phyloP scores from a whole-genome alignment of 1,139 yeast genomes.

The Lodderomyces pseudojiufengensis region DNA sequence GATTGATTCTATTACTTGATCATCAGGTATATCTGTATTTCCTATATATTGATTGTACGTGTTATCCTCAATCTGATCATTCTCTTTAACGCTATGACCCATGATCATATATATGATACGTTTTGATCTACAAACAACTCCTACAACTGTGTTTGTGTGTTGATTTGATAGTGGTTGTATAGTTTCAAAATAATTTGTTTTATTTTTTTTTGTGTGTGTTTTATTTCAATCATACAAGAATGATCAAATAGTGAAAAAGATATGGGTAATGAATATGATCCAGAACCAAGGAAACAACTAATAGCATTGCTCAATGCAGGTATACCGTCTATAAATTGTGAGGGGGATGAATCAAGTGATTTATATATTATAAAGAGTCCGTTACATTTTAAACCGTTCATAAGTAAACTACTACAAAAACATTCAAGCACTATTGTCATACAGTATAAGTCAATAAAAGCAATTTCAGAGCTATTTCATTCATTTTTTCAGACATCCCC shows the following conservation, averaged over 20 bases:
- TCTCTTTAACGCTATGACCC: constrained; percentile 4
- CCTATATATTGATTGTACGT: constrained; percentile 17
- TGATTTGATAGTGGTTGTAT: no score
- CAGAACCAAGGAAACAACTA: not conserved
- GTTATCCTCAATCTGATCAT: constrained; percentile 6
- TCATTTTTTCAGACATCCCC: constrained; percentile 1
- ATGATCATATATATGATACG: constrained; percentile 3
- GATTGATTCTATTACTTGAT: constrained; percentile 37
- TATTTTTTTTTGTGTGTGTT: constrained; percentile 1
- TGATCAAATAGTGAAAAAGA: not conserved
- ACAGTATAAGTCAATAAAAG: constrained; percentile 1
- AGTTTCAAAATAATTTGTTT: not conserved
- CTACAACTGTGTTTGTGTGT: no score
- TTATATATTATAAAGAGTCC: constrained; percentile 1
- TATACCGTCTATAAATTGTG: constrained; percentile 1
- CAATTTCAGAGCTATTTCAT: not conserved
- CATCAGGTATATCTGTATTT: constrained; percentile 28
- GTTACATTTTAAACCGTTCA: constrained; percentile 1
- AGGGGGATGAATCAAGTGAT: constrained; percentile 1
- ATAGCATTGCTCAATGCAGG: not conserved
- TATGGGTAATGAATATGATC: constrained; percentile 3
- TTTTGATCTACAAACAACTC: constrained; percentile 1
- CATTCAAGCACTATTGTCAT: constrained; percentile 1
- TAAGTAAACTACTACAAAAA: constrained; percentile 15
- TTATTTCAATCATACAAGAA: no score